Evolutionary conservation across 2,329 filamentous ascomycete species (phyloP).

Genomic region (Pseudogymnoascus sp.): DNA sequence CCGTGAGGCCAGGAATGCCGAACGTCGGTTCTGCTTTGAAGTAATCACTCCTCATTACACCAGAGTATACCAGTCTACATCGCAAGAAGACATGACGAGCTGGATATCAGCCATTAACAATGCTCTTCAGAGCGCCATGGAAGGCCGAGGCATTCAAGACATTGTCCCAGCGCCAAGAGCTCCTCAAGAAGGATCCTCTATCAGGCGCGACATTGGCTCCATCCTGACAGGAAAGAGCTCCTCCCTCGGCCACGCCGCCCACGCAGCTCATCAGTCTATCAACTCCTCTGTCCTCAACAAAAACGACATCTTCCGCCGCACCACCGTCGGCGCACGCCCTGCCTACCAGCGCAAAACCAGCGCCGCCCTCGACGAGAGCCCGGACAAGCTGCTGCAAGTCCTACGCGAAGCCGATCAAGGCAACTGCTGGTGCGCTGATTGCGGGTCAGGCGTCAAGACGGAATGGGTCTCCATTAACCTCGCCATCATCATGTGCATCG

Average conservation of each 20-base stretch:
- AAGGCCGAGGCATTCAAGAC: conserved; percentile 60
- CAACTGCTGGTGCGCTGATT: conserved; percentile 91
- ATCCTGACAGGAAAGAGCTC: conserved; percentile 88
- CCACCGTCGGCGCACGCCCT: conserved; percentile 84
- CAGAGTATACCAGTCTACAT: conserved; percentile 93
- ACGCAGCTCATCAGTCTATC: conserved; percentile 41
- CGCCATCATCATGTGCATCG: conserved; percentile 91
- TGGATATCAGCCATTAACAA: conserved; percentile 98
- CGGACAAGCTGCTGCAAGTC: conserved; percentile 77
- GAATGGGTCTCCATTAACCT: conserved; percentile 99
- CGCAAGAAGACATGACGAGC: conserved; percentile 93
- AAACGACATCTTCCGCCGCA: conserved; percentile 68
- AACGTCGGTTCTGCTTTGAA: conserved; percentile 94
- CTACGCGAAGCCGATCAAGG: conserved; percentile 86
- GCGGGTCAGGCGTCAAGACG: conserved; percentile 81
- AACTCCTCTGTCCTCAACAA: conserved; percentile 29
- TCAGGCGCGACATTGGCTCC: conserved; percentile 81
- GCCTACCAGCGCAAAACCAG: conserved; percentile 57
- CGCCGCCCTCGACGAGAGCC: conserved; percentile 70
- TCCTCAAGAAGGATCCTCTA: conserved; percentile 42
- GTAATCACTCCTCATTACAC: conserved; percentile 96
- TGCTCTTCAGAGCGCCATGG: conserved; percentile 89
- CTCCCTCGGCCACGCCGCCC: conserved; percentile 43
- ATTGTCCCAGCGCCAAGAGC: conserved; percentile 35
- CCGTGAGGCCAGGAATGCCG: conserved; percentile 86